Evolutionary conservation across 2,329 filamentous ascomycete species (phyloP).

Genomic region (Tolypocladium album): DNA sequence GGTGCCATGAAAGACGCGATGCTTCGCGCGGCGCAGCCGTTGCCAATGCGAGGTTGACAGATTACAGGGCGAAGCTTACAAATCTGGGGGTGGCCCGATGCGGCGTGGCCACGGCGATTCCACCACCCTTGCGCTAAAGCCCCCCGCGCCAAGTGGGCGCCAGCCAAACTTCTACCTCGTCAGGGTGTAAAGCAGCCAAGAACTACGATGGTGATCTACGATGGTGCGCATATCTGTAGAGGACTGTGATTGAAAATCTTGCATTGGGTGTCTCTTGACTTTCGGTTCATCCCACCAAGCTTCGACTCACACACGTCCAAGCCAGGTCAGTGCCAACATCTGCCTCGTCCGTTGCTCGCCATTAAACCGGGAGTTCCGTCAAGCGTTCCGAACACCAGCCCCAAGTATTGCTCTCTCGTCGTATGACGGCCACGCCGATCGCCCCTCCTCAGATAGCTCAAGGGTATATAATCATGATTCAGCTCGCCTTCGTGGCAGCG

Average conservation of each 20-base stretch:
- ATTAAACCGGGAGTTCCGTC: background rate
- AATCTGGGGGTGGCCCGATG: background rate
- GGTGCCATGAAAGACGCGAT: background rate
- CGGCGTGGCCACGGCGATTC: background rate
- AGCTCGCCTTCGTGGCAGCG: background rate
- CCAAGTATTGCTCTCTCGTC: background rate
- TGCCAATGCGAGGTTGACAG: background rate
- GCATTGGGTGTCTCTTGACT: background rate
- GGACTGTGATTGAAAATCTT: background rate
- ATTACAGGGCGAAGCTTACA: background rate
- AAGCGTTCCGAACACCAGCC: background rate
- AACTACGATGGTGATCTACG: background rate
- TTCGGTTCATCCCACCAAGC: background rate
- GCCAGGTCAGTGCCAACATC: background rate
- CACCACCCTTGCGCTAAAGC: background rate
- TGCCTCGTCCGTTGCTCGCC: background rate
- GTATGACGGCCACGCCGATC: background rate
- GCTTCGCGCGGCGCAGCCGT: background rate
- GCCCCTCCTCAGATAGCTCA: background rate
- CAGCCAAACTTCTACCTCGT: background rate
- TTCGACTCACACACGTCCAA: background rate
- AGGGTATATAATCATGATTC: slow-evolving; percentile 5
- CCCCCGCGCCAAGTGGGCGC: background rate
- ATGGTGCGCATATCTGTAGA: background rate
- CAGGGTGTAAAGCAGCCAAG: background rate